Evolutionary conservation across 768 basidiomycete genomes (phyloP).

Genomic region (Cystofilobasidium capitatum): DNA sequence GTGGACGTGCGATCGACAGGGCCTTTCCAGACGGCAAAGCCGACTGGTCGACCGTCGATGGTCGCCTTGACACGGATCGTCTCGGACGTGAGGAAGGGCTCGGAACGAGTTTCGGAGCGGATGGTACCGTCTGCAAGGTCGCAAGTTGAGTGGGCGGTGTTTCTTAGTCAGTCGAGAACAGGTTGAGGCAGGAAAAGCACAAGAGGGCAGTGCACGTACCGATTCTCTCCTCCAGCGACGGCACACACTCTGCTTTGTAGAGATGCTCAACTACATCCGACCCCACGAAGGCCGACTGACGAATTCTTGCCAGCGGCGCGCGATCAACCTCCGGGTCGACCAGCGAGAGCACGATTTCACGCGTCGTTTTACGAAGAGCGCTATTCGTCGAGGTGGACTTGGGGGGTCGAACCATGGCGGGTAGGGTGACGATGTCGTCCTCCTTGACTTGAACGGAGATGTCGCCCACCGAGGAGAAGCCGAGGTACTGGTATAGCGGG

Average conservation of each 20-base stretch:
- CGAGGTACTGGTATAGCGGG: conserved; percentile 1
- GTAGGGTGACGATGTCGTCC: background rate
- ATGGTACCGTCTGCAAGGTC: background rate
- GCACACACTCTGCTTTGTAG: background rate
- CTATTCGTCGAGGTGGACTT: background rate
- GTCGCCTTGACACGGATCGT: conserved; percentile 9
- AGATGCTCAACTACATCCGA: background rate
- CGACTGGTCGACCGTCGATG: background rate
- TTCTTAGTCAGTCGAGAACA: background rate
- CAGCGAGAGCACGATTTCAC: background rate
- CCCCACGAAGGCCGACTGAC: background rate
- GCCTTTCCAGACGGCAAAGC: background rate
- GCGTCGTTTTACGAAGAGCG: background rate
- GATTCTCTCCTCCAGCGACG: conserved; percentile 1
- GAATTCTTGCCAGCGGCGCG: background rate
- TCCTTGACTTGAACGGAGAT: background rate
- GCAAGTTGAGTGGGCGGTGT: background rate
- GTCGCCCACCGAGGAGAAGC: background rate
- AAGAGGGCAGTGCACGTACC: too few species aligned
- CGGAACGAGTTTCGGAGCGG: background rate
- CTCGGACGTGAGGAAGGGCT: background rate
- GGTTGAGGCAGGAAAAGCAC: background rate
- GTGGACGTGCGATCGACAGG: conserved; percentile 19
- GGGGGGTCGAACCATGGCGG: conserved; percentile 4
- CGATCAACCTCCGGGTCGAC: background rate